Evolutionary conservation across 2,329 filamentous ascomycete species (phyloP), one percentile per base, ranked within the genome.

Genomic region (Monosporascus sp.): DNA sequence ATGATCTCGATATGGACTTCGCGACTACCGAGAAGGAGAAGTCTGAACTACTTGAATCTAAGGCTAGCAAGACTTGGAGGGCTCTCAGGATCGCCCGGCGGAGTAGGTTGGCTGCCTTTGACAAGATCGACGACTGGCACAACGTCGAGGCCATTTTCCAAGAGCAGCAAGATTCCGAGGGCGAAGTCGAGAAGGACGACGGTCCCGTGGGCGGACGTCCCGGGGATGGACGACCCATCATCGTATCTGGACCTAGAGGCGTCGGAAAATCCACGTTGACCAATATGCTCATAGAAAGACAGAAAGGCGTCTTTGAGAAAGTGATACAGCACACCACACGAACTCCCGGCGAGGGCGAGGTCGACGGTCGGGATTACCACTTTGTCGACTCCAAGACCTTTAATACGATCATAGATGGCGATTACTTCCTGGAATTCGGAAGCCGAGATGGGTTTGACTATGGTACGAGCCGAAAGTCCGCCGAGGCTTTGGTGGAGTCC

Each of bases 11-110:
- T 68, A 84, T 96, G 51, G 89, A 91, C 20, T 91, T 93, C 79
- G 87, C 89, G 9, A 81, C 81, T 52, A 84, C 79, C 74, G 73
- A 81, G 70, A 72, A 80, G 53, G 79, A 82, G 50, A 82, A 80
- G 59, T 72, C 74, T 0, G 70, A 71, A 14, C 78, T 82, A 20
- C 69, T 85, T 7, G 88, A 89, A 58, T 80, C 85, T 52, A 96
- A 95, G 69, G 84, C 87, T 20, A 96, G 91, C 74, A 93, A 95
- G 70, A 88, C 85, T 53, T 99, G 94, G 94, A 84, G 92, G 61
- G 89, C 91, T 5, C 75, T 99, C 58, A 85, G 94, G 50, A 82
- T 96, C 58, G 88, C 91, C 9, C 85, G 88, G 52, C 84, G 84
- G 59, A 84, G 79, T 53, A 88, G 87, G 62, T 79, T 97, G 60